Conservation (phyloP, 169 alveolate species). For the Plasmodium vinckei region DNA sequence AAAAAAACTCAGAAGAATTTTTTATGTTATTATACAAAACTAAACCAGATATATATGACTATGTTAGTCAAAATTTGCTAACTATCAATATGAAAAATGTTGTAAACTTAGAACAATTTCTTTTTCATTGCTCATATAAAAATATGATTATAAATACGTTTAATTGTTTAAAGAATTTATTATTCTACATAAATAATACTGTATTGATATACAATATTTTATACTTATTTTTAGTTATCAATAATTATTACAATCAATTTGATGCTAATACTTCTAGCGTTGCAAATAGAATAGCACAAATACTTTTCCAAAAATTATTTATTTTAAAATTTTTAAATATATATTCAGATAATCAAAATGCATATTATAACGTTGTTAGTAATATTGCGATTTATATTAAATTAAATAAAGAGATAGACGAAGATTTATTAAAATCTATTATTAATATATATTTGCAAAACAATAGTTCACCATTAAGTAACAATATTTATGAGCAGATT, state of each 20-base stretch:
- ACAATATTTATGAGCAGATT: constrained; percentile 11
- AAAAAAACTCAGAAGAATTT: constrained; percentile 23
- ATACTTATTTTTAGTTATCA: constrained; percentile 30
- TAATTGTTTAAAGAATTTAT: constrained; percentile 4
- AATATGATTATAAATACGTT: constrained; percentile 52
- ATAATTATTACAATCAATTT: constrained; percentile 35
- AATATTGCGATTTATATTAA: constrained; percentile 27
- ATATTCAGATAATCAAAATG: constrained; percentile 13
- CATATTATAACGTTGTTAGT: neutral
- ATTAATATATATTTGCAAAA: constrained; percentile 45
- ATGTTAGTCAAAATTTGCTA: constrained; percentile 20
- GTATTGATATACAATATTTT: constrained; percentile 8
- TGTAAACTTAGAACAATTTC: constrained; percentile 16
- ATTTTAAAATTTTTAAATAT: constrained; percentile 33
- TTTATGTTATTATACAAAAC: constrained; percentile 10
- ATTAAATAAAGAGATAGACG: constrained; percentile 18
- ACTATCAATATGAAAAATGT: constrained; percentile 19
- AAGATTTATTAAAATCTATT: constrained; percentile 30
- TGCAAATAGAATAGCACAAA: constrained; percentile 10
- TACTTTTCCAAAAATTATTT: constrained; percentile 53
- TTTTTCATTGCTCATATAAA: constrained; percentile 47
- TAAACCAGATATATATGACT: constrained; percentile 50
- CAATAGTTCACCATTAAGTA: neutral
- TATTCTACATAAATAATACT: constrained; percentile 26
- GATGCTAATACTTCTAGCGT: neutral